Base-by-base conservation (phyloP, 2,329 filamentous ascomycete genomes). In the Triangularia setosa region DNA sequence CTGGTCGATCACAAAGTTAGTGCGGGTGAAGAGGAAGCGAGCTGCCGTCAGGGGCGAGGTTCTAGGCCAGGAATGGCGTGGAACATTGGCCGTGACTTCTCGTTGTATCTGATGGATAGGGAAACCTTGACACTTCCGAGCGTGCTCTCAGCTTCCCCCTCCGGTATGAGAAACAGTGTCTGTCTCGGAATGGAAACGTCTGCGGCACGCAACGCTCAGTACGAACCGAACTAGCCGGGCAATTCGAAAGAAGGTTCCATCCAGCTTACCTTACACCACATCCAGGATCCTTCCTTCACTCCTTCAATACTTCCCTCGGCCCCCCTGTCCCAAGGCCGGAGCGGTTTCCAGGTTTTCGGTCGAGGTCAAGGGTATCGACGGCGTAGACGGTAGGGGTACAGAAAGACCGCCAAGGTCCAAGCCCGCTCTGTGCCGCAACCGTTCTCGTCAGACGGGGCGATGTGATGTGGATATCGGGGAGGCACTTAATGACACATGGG, bases 361-460 rank as follows among this genome's bases (percentile, higher is more conserved):
- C 33, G 53, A 12, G 53, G 18, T 56, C 12, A 56, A 35, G 60
- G 28, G 60, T 33, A 57, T 62, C 28, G 60, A 25, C 21, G 52
- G 52, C 12, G 52, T 55, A 16, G 25, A 28, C 44, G 24, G 55
- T 60, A 56, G 40, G 58, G 40, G 40, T 18, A n/a, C 40, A 48
- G 40, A 48, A 48, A 48, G 40, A 23, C 58, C 56, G 61, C 65
- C 65, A 64, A 67, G 65, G 30, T 18, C 30, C 14, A 53, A 58
- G 58, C 58, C 58, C 27, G 48, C 33, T 21, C 62, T 44, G 63
- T 58, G 66, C 62, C 62, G 62, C 58, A 63, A 30, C 11, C 62
- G 57, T 60, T 57, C 64, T 18, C 63, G 66, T 68, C 66, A 68
- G 64, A 64, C 66, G 64, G 66, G 40, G 52, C 61, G 63, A 52